Base-by-base conservation (phyloP, 2,329 filamentous ascomycete species). In the Ophiostoma piceae region DNA sequence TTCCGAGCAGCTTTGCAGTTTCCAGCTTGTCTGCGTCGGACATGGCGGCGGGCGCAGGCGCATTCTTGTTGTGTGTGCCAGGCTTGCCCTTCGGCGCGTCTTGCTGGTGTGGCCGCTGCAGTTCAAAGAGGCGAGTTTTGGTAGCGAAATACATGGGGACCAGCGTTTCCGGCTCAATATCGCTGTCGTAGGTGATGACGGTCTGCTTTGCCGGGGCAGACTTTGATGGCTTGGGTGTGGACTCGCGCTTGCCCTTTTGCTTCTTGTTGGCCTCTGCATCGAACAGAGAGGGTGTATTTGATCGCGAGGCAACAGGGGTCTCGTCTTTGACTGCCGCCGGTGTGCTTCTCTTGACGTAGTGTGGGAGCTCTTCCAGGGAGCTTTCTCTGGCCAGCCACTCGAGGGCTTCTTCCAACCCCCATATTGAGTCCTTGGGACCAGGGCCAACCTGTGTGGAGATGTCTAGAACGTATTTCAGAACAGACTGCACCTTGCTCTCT, bases 361-460 rank as follows among this genome's bases (percentile, higher is more conserved):
- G 84, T 6, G 90, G 90, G 47, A 94, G 82, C 74, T 94, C 89
- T 0, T 88, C 85, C 72, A 84, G 80, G 16, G 84, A 80, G 74
- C 90, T 92, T 76, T 95, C 87, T 73, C 92, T 82, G n/a, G 92
- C 92, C 69, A 98, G 84, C 92, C 93, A 97, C 75, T 97, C 92
- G 26, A 99, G 78, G 35, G 91, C 88, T 79, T 97, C 94, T 72
- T 96, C 90, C 47, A 98, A 81, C 11, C 94, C 93, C 91, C 92
- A 96, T 16, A 93, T 85, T 62, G 84, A 84, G 73, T 92, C 90
- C 74, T 87, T 90, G 71, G 78, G 82, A 26, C 81, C 80, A 12
- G 81, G 76, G 2, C 83, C 80, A 69, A 90, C 84, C 72, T 87
- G 88, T 39, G 88, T 84, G 37, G 88, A 87, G 73, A 90, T 88